Percentiles rank a stretch among this genome's conserved stretches.
These are phyloP conservation scores for Carpinus fangiana DNA, from an alignment of 306 rosid species.

Conservation along the genomic window DNA sequence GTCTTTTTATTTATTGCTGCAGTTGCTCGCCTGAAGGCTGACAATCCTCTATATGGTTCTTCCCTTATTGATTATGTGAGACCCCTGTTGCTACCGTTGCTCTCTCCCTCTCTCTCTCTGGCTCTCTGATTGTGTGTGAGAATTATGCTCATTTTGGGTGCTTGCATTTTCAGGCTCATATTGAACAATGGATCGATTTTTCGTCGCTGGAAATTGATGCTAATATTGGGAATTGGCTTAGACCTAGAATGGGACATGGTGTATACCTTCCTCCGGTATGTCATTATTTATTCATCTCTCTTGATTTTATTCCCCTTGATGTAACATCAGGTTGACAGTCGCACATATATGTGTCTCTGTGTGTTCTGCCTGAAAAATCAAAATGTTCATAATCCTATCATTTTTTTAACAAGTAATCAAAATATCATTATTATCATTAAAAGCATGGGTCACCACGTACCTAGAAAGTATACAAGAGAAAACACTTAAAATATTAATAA, in stretches of 20 bases:
- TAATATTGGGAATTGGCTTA: constrained; percentile 30
- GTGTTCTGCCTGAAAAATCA: too few relatives aligned
- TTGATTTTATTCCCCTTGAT: not conserved
- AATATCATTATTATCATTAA: too few relatives aligned
- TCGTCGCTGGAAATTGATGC: constrained; percentile 67
- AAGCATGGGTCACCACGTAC: too few relatives aligned
- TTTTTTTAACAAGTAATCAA: not conserved
- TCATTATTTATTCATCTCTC: not conserved
- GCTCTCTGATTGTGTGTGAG: not conserved
- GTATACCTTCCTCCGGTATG: constrained; percentile 63
- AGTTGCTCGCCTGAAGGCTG: constrained; percentile 66
- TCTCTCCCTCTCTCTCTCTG: not conserved
- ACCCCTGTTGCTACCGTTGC: not conserved
- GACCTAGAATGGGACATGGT: constrained; percentile 44
- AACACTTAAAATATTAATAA: too few relatives aligned
- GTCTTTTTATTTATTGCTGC: constrained; percentile 25
- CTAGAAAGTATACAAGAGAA: too few relatives aligned
- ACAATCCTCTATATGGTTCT: constrained; percentile 53
- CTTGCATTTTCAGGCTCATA: constrained; percentile 55
- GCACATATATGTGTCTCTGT: not conserved
- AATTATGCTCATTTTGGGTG: not conserved
- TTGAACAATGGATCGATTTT: constrained; percentile 91
- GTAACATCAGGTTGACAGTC: not conserved
- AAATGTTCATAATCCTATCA: not conserved
- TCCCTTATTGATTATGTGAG: constrained; percentile 60